These are phyloP conservation scores for Teratosphaeria epicoccoides DNA, from an alignment of 2,329 filamentous ascomycete genomes.

Conservation along the genomic window DNA sequence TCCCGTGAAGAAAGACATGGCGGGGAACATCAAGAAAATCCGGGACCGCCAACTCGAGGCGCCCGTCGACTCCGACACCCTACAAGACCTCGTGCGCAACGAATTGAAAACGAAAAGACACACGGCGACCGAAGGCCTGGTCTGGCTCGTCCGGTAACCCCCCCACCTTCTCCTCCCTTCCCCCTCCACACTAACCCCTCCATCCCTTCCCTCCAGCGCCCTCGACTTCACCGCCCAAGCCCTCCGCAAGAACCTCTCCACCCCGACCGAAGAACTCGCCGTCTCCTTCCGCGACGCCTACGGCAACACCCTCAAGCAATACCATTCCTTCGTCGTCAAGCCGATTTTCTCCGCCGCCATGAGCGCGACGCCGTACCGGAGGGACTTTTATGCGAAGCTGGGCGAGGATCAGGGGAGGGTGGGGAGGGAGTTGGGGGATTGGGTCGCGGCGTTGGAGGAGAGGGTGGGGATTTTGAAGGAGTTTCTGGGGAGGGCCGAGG, in stretches of 20 bases:
- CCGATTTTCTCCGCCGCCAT: constrained; percentile 89
- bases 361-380: constrained; percentile 83
- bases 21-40: constrained; percentile 94
- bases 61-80: constrained; percentile 65
- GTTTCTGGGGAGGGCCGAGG: constrained; percentile 44
- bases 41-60: constrained; percentile 69
- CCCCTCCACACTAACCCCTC: neutral
- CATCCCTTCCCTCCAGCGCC: constrained; percentile 52
- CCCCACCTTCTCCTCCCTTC: neutral
- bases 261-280: constrained; percentile 62
- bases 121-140: constrained; percentile 72
- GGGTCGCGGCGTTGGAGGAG: constrained; percentile 68
- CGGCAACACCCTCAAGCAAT: constrained; percentile 73
- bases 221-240: constrained; percentile 89
- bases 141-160: constrained; percentile 74
- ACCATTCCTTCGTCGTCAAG: constrained; percentile 84
- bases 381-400: constrained; percentile 85
- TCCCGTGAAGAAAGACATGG: constrained; percentile 84
- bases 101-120: constrained; percentile 88
- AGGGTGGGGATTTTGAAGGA: constrained; percentile 64
- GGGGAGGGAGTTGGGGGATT: constrained; percentile 52
- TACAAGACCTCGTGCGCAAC: constrained; percentile 76
- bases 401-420: constrained; percentile 57
- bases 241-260: constrained; percentile 64
- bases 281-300: constrained; percentile 83